These are phyloP conservation scores for Nakaseomyces kungkrabaensis DNA, from an alignment of 1,139 yeast species.

Conservation along the genomic window DNA sequence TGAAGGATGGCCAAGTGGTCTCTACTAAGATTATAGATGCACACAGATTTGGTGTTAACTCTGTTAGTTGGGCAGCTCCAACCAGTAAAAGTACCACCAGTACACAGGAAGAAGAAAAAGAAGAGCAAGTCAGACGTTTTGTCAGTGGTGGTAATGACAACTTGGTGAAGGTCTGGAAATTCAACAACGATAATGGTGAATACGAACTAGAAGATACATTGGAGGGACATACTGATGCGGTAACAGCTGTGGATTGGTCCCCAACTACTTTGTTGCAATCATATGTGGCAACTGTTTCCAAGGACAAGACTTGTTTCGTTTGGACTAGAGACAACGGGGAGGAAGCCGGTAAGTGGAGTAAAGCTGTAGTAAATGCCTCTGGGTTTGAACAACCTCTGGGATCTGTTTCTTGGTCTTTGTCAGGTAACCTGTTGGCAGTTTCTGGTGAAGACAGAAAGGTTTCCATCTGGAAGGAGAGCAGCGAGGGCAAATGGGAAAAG, in stretches of 20 bases:
- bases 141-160: constrained; percentile 96
- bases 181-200: constrained; percentile 43
- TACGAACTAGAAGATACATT: constrained; percentile 68
- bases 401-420: constrained; percentile 96
- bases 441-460: constrained; percentile 95
- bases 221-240: constrained; percentile 96
- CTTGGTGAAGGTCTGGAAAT: constrained; percentile 83
- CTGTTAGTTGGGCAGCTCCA: constrained; percentile 92
- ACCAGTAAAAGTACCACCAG: constrained; percentile 15
- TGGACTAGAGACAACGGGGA: constrained; percentile 73
- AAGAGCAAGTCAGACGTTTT: constrained; percentile 47
- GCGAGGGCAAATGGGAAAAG: constrained; percentile 90
- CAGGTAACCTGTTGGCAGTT: constrained; percentile 91
- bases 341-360: constrained; percentile 61
- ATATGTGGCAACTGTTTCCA: constrained; percentile 98
- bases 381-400: constrained; percentile 95
- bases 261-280: constrained; percentile 80
- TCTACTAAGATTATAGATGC: constrained; percentile 53
- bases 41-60: constrained; percentile 86
- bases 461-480: constrained; percentile 91
- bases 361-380: constrained; percentile 61
- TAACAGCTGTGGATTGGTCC: constrained; percentile 97
- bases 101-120: constrained; percentile 25
- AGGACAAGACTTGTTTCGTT: constrained; percentile 86
- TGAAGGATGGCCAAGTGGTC: constrained; percentile 73